phyloP scores from a whole-genome alignment of 176 grass and related monocot species.

The Otatea glauca region DNA sequence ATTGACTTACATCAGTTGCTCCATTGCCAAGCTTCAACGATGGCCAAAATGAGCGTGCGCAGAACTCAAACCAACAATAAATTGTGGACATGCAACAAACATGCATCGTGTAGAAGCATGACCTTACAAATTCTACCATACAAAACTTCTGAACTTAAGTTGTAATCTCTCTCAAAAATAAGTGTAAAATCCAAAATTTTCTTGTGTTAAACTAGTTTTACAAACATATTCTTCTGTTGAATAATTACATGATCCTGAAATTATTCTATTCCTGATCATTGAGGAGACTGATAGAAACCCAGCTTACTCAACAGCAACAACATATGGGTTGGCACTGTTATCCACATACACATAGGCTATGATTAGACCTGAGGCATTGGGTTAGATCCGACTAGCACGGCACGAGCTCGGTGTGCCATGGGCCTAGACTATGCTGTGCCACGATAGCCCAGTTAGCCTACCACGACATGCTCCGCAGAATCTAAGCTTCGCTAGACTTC shows the following conservation, averaged over 20 bases:
- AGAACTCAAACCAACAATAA: not conserved
- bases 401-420: no score
- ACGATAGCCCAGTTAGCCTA: no score
- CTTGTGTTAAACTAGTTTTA: not conserved
- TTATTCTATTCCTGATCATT: not conserved
- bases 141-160: not conserved
- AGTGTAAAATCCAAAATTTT: not conserved
- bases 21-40: constrained; percentile 26
- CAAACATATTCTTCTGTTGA: not conserved
- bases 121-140: not conserved
- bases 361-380: not conserved
- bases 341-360: constrained; percentile 20
- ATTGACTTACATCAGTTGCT: not conserved
- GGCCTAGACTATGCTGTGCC: no score
- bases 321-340: not conserved
- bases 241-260: constrained; percentile 21
- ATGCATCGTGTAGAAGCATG: not conserved
- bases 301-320: constrained; percentile 9
- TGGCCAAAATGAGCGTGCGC: not conserved
- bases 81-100: not conserved
- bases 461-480: no score
- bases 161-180: not conserved
- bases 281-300: constrained; percentile 24
- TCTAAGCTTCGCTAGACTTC: no score
- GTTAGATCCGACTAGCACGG: no score